Percentiles rank a stretch among this genome's conserved stretches.
Conservation (phyloP, 768 basidiomycete genomes). For the Lepiota subincarnata region DNA sequence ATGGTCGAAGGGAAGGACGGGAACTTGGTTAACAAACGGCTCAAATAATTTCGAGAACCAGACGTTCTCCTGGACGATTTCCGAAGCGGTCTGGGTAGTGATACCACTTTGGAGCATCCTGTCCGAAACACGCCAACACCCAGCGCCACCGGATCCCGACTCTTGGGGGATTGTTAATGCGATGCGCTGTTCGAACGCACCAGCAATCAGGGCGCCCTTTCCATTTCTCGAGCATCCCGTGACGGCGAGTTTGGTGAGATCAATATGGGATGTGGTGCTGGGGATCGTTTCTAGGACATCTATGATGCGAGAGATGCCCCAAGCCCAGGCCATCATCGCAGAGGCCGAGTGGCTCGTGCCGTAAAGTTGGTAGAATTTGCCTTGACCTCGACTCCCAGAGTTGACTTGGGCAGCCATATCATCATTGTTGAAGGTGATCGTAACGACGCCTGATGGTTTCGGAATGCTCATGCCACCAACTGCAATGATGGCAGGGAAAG, state of each 20-base stretch:
- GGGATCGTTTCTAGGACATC: slow-evolving; percentile 53
- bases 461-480: slow-evolving; percentile 42
- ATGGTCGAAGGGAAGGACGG: slow-evolving; percentile 54
- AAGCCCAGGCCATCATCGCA: slow-evolving; percentile 60
- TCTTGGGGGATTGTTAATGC: slow-evolving; percentile 60
- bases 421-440: slow-evolving; percentile 51
- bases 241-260: slow-evolving; percentile 45
- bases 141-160: slow-evolving; percentile 56
- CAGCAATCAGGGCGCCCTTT: slow-evolving; percentile 56
- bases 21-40: slow-evolving; percentile 40
- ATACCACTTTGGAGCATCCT: slow-evolving; percentile 39
- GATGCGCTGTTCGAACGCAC: slow-evolving; percentile 56
- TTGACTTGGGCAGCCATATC: slow-evolving; percentile 49
- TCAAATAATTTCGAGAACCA: slow-evolving; percentile 55
- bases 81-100: slow-evolving; percentile 47
- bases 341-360: slow-evolving; percentile 41
- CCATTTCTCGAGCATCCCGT: slow-evolving; percentile 60
- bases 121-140: slow-evolving; percentile 58
- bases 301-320: slow-evolving; percentile 58
- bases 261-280: slow-evolving; percentile 33
- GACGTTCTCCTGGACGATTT: slow-evolving; percentile 59
- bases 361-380: slow-evolving; percentile 57
- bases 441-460: slow-evolving; percentile 32
- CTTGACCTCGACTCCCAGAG: slow-evolving; percentile 43
- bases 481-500: slow-evolving; percentile 51